These are phyloP conservation scores for Ceratonia siliqua DNA, from an alignment of 306 rosid species.

Conservation along the genomic window DNA sequence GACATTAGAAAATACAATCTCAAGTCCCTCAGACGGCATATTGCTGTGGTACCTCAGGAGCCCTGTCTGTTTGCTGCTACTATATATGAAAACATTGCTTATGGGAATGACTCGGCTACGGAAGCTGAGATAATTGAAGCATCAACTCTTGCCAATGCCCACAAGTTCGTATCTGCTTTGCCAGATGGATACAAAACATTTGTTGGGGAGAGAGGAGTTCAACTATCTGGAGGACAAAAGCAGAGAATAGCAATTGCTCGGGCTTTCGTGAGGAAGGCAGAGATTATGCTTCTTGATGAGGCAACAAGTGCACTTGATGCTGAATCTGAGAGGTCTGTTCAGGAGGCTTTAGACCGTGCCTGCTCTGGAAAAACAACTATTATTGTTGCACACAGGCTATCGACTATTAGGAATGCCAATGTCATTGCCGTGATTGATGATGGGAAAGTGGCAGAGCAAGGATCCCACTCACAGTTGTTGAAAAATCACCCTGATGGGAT, in stretches of 20 bases:
- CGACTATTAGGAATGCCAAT: conserved; percentile 86
- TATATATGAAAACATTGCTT: conserved; percentile 88
- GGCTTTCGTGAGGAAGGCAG: conserved; percentile 87
- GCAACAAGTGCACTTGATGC: conserved; percentile 98
- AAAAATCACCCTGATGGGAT: conserved; percentile 89
- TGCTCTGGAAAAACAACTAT: conserved; percentile 87
- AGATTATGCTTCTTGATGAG: conserved; percentile 90
- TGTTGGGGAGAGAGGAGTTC: conserved; percentile 96
- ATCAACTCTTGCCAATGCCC: conserved; percentile 89
- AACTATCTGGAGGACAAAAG: conserved; percentile 92
- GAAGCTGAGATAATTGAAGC: conserved; percentile 95
- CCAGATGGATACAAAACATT: conserved; percentile 90
- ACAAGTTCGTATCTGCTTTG: conserved; percentile 79
- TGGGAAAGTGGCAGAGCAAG: conserved; percentile 98
- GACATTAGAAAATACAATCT: conserved; percentile 93
- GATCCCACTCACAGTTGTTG: conserved; percentile 90
- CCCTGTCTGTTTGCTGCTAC: conserved; percentile 90
- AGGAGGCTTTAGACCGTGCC: conserved; percentile 93
- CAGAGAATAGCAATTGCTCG: conserved; percentile 93
- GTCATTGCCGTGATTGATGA: conserved; percentile 94
- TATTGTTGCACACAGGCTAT: conserved; percentile 84
- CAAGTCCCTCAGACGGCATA: conserved; percentile 86
- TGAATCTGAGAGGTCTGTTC: conserved; percentile 93
- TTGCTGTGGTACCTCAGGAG: conserved; percentile 93
- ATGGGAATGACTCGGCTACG: conserved; percentile 84